phyloP scores from a whole-genome alignment of 2,329 filamentous ascomycete genomes.

The Aspergillus fischeri region DNA sequence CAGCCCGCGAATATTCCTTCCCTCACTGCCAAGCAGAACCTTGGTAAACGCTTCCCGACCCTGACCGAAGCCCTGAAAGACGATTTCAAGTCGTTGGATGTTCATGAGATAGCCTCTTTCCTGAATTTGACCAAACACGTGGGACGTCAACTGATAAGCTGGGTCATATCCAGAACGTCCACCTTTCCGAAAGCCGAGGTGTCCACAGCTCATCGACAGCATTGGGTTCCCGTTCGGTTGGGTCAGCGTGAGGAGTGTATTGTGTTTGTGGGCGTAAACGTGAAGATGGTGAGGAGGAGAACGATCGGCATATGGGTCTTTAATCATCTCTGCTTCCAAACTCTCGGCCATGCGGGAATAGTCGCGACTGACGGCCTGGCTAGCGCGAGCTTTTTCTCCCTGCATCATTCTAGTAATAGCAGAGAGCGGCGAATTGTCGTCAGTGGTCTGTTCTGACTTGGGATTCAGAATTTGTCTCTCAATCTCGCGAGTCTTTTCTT shows the following conservation, averaged over 20 bases:
- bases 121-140: conserved; percentile 77
- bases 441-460: conserved; percentile 12
- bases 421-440: conserved; percentile 23
- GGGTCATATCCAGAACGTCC: conserved; percentile 82
- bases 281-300: conserved; percentile 73
- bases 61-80: conserved; percentile 77
- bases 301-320: conserved; percentile 33
- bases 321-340: conserved; percentile 33
- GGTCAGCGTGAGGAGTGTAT: conserved; percentile 88
- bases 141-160: conserved; percentile 82
- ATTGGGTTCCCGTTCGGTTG: conserved; percentile 75
- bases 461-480: conserved; percentile 28
- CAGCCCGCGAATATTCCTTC: conserved; percentile 67
- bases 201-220: conserved; percentile 75
- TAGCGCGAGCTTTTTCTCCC: conserved; percentile 17
- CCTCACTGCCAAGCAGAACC: conserved; percentile 81
- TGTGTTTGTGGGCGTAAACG: conserved; percentile 84
- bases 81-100: conserved; percentile 73
- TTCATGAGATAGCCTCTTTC: conserved; percentile 73
- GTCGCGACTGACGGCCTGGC: conserved; percentile 21
- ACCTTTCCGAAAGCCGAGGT: conserved; percentile 85
- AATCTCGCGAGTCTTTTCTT: conserved; percentile 19
- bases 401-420: conserved; percentile 31
- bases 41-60: conserved; percentile 89
- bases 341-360: conserved; percentile 31